Percentiles rank a stretch among this genome's conserved stretches.
phyloP scores from a whole-genome alignment of 2,329 filamentous ascomycete genomes.

The Stemphylium beticola region DNA sequence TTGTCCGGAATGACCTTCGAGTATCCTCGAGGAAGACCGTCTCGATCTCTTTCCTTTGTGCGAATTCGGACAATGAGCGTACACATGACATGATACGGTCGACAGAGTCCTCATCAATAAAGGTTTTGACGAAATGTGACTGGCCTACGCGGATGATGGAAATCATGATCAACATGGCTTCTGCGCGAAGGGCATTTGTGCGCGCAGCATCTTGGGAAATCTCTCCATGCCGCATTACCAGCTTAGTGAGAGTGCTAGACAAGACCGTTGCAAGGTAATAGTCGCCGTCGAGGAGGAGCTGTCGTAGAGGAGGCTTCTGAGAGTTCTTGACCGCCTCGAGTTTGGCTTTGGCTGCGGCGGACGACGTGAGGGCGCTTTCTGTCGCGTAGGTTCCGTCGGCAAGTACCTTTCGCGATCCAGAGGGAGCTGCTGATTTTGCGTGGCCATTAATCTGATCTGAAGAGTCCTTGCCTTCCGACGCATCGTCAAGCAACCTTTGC shows the following conservation, averaged over 20 bases:
- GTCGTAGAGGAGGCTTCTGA: conserved; percentile 91
- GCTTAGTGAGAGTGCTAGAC: conserved; percentile 93
- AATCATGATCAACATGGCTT: conserved; percentile 99
- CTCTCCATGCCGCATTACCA: conserved; percentile 96
- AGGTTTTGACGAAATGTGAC: conserved; percentile 97
- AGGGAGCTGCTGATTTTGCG: conserved; percentile 75
- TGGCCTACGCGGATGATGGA: conserved; percentile 97
- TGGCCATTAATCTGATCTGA: conserved; percentile 80
- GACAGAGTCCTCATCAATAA: conserved; percentile 97
- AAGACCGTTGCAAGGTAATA: conserved; percentile 95
- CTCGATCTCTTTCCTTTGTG: conserved; percentile 87
- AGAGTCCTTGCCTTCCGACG: conserved; percentile 64
- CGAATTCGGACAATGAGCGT: conserved; percentile 87
- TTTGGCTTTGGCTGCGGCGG: conserved; percentile 86
- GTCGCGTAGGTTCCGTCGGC: conserved; percentile 98
- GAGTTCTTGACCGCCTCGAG: conserved; percentile 96
- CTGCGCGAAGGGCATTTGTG: conserved; percentile 91
- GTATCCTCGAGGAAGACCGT: conserved; percentile 94
- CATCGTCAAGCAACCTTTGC: conserved; percentile 86
- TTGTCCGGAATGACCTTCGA: conserved; percentile 90
- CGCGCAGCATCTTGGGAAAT: conserved; percentile 84
- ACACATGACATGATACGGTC: conserved; percentile 99
- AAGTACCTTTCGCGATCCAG: conserved; percentile 87
- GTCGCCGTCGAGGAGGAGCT: conserved; percentile 91
- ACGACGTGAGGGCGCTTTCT: conserved; percentile 92